Evolutionary conservation across 2,329 filamentous ascomycete genomes (phyloP), one percentile per base, ranked within the genome.

Genomic region (Cordyceps militaris): DNA sequence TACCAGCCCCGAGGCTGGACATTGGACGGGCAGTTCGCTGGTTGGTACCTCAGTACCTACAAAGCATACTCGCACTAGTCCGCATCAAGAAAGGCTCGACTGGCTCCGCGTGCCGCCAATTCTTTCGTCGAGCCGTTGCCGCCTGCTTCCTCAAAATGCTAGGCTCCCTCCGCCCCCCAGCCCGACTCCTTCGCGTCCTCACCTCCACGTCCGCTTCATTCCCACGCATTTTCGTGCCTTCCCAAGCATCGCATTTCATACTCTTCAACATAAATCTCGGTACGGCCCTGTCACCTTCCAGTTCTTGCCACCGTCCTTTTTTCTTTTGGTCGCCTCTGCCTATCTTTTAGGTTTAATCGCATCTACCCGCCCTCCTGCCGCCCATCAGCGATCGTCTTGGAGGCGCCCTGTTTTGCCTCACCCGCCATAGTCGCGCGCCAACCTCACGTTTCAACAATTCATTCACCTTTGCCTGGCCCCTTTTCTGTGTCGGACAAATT

Each of bases 381-480:
- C 55, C 47, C 47, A 36, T 38, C 11, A 43, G 55, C 55, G 1
- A 44, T 50, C 47, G 28, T 30, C 38, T 51, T 26, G 46, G 55
- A 57, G 26, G 55, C 55, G 55, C 55, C 54, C 55, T 51, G 40
- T 47, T 47, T 38, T 49, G 11, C 34, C 32, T 44, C 55, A 57
- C 55, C 53, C 53, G 55, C 55, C 55, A 51, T 57, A 57, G 55
- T 57, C 55, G 55, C 55, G 55, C 55, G 55, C 40, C 55, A 57
- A 57, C 55, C 28, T 42, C 14, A 44, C 32, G 23, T 16, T 24
- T 5, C 40, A 46, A 51, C 16, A 19, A 19, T 30, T 43, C 16
- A 10, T 24, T 10, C 36, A 43, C n/a, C 21, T 8, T 44, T 36
- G 11, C 23, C 13, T 19, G 32, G 8, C n/a, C 2, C 19, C 10